Percentiles rank a stretch among this genome's conserved stretches.
phyloP scores from a whole-genome alignment of 2,329 filamentous ascomycete species.

The Aspergillus brasiliensis region DNA sequence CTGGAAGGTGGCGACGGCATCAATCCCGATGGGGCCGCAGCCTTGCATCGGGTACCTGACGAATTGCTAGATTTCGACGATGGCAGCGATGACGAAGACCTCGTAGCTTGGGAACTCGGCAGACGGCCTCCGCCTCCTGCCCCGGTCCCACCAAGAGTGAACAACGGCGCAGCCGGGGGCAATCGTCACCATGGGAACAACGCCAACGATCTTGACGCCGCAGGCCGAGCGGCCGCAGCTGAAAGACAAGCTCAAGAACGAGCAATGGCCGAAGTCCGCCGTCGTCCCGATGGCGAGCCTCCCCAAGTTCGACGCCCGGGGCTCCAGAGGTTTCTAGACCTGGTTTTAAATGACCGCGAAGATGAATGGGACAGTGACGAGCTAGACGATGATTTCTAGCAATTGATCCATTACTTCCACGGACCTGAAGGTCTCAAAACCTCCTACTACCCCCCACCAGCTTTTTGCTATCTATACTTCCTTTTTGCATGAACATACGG shows the following conservation, averaged over 20 bases:
- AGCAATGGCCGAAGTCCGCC: slow-evolving; percentile 41
- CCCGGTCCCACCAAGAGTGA: slow-evolving; percentile 40
- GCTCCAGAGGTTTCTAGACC: slow-evolving; percentile 54
- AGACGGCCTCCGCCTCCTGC: slow-evolving; percentile 43
- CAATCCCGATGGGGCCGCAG: slow-evolving; percentile 45
- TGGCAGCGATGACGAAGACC: slow-evolving; percentile 33
- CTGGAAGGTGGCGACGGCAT: slow-evolving; percentile 74
- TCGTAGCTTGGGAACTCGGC: slow-evolving; percentile 28
- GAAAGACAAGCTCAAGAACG: slow-evolving; percentile 42
- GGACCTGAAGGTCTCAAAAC: neutral
- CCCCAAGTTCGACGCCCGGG: slow-evolving; percentile 32
- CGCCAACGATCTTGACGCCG: slow-evolving; percentile 32
- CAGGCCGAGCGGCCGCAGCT: slow-evolving; percentile 40
- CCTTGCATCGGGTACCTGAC: slow-evolving; percentile 42
- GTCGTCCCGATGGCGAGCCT: slow-evolving; percentile 27
- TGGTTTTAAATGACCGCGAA: slow-evolving; percentile 57
- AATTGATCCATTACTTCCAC: neutral
- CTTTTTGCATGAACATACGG: neutral
- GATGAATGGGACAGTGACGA: slow-evolving; percentile 64
- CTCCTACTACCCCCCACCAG: neutral
- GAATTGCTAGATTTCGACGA: slow-evolving; percentile 42
- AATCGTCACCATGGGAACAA: slow-evolving; percentile 31
- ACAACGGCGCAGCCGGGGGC: slow-evolving; percentile 30
- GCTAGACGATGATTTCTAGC: slow-evolving; percentile 47
- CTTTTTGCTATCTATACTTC: neutral